These are phyloP conservation scores for Wickerhamomyces tratensis DNA, from an alignment of 805 yeast species.

Conservation along the genomic window DNA sequence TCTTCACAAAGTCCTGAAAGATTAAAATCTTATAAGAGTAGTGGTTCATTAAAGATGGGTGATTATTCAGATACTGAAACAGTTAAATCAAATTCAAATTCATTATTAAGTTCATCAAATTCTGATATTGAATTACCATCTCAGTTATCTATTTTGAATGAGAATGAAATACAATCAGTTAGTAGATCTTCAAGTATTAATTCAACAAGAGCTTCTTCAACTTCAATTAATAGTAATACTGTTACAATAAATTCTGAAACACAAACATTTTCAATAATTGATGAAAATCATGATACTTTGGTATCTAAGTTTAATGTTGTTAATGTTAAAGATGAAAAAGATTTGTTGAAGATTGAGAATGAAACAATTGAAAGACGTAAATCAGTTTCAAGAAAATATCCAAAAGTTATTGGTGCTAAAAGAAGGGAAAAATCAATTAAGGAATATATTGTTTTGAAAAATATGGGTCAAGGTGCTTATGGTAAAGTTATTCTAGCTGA, in stretches of 20 bases:
- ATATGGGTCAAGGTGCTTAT: constrained; percentile 94
- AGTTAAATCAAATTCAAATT: background rate
- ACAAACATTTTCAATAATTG: no score
- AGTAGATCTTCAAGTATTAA: constrained; percentile 17
- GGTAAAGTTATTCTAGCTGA: constrained; percentile 84
- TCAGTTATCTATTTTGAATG: constrained; percentile 28
- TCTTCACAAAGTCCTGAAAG: background rate
- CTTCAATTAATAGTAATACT: background rate
- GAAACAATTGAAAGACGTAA: constrained; percentile 29
- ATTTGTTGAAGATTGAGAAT: constrained; percentile 35
- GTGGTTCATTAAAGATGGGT: background rate
- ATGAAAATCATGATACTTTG: no score
- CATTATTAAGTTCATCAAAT: background rate
- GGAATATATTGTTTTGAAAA: constrained; percentile 63
- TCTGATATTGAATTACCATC: constrained; percentile 22
- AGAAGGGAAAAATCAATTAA: constrained; percentile 63
- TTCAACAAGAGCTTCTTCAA: constrained; percentile 8
- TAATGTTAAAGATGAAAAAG: constrained; percentile 23
- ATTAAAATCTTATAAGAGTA: background rate
- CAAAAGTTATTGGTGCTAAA: constrained; percentile 47
- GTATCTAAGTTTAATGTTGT: constrained; percentile 3
- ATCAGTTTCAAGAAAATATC: constrained; percentile 24
- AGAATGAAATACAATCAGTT: constrained; percentile 21
- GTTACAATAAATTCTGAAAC: background rate
- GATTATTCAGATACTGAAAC: background rate